phyloP scores from a whole-genome alignment of 108 stramenopile genomes.

The Nitzschia putrida region DNA sequence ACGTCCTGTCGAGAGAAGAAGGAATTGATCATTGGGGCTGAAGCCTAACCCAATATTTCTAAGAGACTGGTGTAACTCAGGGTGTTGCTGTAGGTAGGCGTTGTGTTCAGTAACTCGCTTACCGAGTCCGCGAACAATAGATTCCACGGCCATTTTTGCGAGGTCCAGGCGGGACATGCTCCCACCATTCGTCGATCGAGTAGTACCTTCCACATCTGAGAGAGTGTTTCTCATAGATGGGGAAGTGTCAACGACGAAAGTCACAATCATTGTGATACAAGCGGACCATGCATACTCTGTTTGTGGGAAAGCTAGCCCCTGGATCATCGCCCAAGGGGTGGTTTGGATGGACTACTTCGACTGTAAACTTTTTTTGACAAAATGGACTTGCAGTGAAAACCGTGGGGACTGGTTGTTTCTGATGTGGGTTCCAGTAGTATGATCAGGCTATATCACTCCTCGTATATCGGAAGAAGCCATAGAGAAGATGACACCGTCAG shows the following conservation, averaged over 20 bases:
- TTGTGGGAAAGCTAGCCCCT: no score
- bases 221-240: slow-evolving; percentile 63
- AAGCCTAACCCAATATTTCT: slow-evolving; percentile 55
- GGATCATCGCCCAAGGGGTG: no score
- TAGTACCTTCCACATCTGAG: slow-evolving; percentile 14
- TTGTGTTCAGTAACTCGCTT: slow-evolving; percentile 68
- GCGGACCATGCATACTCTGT: not conserved
- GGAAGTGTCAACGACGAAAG: slow-evolving; percentile 82
- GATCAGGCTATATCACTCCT: no score
- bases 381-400: no score
- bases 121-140: slow-evolving; percentile 54
- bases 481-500: no score
- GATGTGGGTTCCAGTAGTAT: no score
- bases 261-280: slow-evolving; percentile 65
- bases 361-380: no score
- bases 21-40: slow-evolving; percentile 56
- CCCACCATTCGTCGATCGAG: not conserved
- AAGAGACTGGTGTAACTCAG: slow-evolving; percentile 43
- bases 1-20: slow-evolving; percentile 65
- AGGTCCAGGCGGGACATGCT: slow-evolving; percentile 70
- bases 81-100: slow-evolving; percentile 39
- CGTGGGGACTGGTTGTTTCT: no score
- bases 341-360: no score
- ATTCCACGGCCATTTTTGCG: slow-evolving; percentile 79
- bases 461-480: no score